These are phyloP conservation scores for Heliamphora exappendiculata DNA, from an alignment of 148 eudicot species.

Conservation along the genomic window DNA sequence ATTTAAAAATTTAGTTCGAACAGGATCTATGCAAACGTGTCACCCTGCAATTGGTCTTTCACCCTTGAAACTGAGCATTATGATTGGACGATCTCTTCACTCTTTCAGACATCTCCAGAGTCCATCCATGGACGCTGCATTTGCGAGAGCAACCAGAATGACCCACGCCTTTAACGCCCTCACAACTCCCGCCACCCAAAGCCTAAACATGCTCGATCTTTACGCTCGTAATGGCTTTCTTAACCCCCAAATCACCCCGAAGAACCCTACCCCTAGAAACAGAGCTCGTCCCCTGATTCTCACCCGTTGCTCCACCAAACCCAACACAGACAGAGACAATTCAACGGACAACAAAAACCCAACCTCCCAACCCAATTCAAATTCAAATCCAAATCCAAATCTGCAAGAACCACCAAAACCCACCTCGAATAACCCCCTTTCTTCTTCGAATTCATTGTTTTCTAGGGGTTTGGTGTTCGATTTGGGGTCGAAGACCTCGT, in stretches of 20 bases:
- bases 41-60: conserved; percentile 19
- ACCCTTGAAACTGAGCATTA: background rate
- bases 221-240: conserved; percentile 15
- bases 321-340: conserved; percentile 32
- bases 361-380: conserved; percentile 11
- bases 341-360: conserved; percentile 24
- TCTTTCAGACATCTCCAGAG: background rate
- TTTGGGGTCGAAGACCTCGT: conserved; percentile 46
- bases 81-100: background rate
- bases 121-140: conserved; percentile 23
- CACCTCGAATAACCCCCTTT: conserved; percentile 18
- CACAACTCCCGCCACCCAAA: conserved; percentile 15
- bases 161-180: conserved; percentile 19
- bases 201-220: conserved; percentile 12
- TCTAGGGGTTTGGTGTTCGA: conserved; percentile 65
- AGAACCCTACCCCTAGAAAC: conserved; percentile 19
- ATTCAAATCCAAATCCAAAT: conserved; percentile 4
- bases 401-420: conserved; percentile 12
- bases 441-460: conserved; percentile 26
- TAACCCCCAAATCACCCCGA: conserved; percentile 13
- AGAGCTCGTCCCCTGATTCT: conserved; percentile 17
- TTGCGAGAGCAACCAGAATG: conserved; percentile 8
- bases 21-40: conserved; percentile 10
- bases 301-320: conserved; percentile 46
- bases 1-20: too few species aligned